Evolutionary conservation across 805 yeast genomes (phyloP).

Genomic region (Saccharomyces mikatae): DNA sequence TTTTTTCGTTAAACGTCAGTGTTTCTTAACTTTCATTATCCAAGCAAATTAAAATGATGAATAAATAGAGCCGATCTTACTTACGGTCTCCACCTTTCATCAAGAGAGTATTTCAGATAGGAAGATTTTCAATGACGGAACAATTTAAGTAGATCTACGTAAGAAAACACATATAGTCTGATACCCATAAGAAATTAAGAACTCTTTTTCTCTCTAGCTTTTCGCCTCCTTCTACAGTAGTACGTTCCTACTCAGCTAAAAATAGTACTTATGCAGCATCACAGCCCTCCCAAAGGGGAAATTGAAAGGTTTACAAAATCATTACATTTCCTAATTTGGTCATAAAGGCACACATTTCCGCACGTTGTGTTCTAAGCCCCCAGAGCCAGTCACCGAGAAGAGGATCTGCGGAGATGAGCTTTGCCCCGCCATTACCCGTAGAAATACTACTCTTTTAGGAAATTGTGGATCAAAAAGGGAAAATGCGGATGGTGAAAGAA

Average conservation of each 20-base stretch:
- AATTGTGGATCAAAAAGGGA: not conserved
- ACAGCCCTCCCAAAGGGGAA: not conserved
- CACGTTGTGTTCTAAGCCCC: not conserved
- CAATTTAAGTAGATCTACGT: not conserved
- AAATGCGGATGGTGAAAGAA: not conserved
- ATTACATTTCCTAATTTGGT: not conserved
- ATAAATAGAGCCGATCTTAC: not conserved
- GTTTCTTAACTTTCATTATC: not conserved
- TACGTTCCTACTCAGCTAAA: not conserved
- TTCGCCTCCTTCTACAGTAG: not conserved
- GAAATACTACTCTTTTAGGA: not conserved
- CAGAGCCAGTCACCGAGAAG: not conserved
- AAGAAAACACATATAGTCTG: not conserved
- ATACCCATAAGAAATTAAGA: not conserved
- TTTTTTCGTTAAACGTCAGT: not conserved
- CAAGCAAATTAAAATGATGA: not conserved
- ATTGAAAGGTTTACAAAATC: not conserved
- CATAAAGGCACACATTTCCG: not conserved
- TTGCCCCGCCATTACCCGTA: not conserved
- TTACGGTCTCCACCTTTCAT: not conserved
- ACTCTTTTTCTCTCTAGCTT: not conserved
- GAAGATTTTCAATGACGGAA: not conserved
- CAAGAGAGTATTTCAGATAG: not conserved
- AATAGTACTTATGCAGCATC: not conserved
- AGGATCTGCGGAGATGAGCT: not conserved